Evolutionary conservation across 495 filamentous ascomycete species (phyloP).

Genomic region (Penicillium bovifimosum): DNA sequence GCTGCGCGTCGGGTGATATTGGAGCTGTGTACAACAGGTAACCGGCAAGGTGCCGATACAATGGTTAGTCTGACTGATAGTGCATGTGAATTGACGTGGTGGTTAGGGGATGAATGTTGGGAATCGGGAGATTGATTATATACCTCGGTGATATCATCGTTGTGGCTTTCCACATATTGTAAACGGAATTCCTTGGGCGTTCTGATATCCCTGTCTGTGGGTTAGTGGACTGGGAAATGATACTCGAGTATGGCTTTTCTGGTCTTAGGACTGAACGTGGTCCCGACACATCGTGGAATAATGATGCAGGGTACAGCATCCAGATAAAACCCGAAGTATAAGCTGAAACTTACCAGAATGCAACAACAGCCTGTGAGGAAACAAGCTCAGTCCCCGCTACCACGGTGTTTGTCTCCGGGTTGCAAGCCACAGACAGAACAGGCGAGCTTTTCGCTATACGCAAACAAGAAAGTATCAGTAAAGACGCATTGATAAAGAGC

Average conservation of each 20-base stretch:
- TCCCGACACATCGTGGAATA: not conserved
- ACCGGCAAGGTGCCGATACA: constrained; percentile 6
- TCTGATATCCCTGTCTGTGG: constrained; percentile 60
- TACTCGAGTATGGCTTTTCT: not conserved
- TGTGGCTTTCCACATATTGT: constrained; percentile 80
- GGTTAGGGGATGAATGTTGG: not conserved
- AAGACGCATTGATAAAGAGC: not conserved
- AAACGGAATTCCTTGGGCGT: constrained; percentile 46
- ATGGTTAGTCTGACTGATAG: constrained; percentile 10
- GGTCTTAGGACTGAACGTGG: not conserved
- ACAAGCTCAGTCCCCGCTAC: constrained; percentile 76
- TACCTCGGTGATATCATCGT: constrained; percentile 85
- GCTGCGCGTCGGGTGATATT: constrained; percentile 61
- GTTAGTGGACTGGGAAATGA: constrained; percentile 21
- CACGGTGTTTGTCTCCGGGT: constrained; percentile 50
- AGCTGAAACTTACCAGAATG: constrained; percentile 57
- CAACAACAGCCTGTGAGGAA: constrained; percentile 64
- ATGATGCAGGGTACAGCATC: not conserved
- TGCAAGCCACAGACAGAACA: constrained; percentile 65
- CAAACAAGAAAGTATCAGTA: constrained; percentile 2
- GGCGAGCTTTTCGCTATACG: constrained; percentile 41
- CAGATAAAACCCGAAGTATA: not conserved
- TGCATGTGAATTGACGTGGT: not conserved
- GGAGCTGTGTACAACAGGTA: constrained; percentile 43
- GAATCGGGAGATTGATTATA: not conserved